Evolutionary conservation across 164 flowering plant genomes (phyloP).

Genomic region (Houttuynia cordata): DNA sequence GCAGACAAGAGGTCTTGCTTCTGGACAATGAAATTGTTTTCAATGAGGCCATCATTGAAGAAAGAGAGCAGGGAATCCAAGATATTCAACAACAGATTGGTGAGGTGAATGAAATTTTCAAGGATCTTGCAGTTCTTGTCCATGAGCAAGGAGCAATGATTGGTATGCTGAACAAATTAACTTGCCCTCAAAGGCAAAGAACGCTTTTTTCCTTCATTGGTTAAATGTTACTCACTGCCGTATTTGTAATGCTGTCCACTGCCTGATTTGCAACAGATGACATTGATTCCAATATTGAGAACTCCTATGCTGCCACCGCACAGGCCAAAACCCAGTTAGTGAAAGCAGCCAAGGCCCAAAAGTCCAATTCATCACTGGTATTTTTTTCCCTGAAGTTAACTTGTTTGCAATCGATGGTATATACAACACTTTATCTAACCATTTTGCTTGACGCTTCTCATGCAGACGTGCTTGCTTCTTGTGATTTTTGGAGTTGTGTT

Average conservation of each 20-base stretch:
- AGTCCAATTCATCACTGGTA: conserved; percentile 85
- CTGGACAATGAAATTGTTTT: conserved; percentile 55
- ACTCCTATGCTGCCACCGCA: conserved; percentile 55
- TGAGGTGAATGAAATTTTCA: conserved; percentile 74
- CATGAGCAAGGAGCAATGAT: conserved; percentile 66
- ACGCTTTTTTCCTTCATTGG: neutral
- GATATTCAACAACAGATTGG: conserved; percentile 71
- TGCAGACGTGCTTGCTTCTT: conserved; percentile 81
- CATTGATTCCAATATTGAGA: conserved; percentile 59
- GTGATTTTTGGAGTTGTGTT: conserved; percentile 84
- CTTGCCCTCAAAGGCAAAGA: neutral
- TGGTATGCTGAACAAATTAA: conserved; percentile 26
- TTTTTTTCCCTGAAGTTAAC: neutral
- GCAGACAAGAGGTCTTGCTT: conserved; percentile 48
- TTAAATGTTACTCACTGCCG: neutral
- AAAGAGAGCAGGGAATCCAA: conserved; percentile 70
- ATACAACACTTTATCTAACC: neutral
- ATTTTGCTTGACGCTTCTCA: neutral
- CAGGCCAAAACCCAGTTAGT: conserved; percentile 68
- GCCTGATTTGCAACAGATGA: conserved; percentile 41
- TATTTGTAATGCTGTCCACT: neutral
- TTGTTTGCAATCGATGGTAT: neutral
- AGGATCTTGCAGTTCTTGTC: conserved; percentile 70
- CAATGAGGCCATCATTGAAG: conserved; percentile 71
- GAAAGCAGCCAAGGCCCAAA: conserved; percentile 86